Base-by-base conservation (phyloP, 495 filamentous ascomycete genomes). In the Trichoderma orchidacearum region DNA sequence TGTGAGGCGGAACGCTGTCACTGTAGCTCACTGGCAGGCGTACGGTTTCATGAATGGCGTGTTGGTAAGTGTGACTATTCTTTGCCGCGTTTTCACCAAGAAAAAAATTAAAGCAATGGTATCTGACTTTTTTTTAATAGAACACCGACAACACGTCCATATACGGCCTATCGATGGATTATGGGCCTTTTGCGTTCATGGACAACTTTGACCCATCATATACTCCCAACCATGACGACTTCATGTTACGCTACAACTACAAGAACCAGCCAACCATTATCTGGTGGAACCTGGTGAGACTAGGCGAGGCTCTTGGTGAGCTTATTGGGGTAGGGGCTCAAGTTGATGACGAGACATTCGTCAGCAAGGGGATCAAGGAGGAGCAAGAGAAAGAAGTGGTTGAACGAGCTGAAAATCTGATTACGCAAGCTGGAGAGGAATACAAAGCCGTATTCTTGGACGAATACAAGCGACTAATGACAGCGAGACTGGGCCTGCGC, bases 31-130 rank as follows among this genome's bases (percentile, higher is more conserved):
- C 56, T 98, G 93, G 93, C 93, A 98, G 70, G 88, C 88, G 21
- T 96, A 95, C 70, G 93, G 87, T 12, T 98, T 98, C 71, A 96
- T 92, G 79, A 98, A 98, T 64, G 93, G 93, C 17, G 93, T 98
- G 21, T 74, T 98, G 30, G 53, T 55, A 36, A n/a, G n/a, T n/a
- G n/a, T n/a, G n/a, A n/a, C n/a, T n/a, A n/a, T n/a, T n/a, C n/a
- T 53, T n/a, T 53, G 30, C 41, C 21, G 18, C 41, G 27, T n/a
- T n/a, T n/a, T n/a, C n/a, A n/a, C n/a, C n/a, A n/a, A n/a, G n/a
- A n/a, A n/a, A n/a, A n/a, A n/a, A n/a, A n/a, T n/a, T n/a, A 2
- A 27, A 48, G 7, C 6, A 6, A 11, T 15, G 12, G 7, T 27
- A 11, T 25, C 41, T 48, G 27, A 48, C 21, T 11, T 27, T 4